Evolutionary conservation across 176 grass and related monocot genomes (phyloP).

Genomic region (Oryza brachyantha): DNA sequence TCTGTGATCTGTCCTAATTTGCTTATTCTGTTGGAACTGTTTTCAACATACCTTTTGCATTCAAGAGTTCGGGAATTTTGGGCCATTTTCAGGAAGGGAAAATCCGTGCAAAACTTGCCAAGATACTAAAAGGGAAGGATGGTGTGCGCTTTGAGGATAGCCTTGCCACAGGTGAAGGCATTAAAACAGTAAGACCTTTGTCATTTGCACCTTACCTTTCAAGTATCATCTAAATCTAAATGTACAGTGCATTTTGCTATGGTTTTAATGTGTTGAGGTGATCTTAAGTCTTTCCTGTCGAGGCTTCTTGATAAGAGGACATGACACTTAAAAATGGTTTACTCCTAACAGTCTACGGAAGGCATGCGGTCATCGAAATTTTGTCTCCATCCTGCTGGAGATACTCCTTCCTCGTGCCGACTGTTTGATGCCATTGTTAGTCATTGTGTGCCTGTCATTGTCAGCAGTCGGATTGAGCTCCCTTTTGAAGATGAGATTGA

Average conservation of each 20-base stretch:
- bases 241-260: not conserved
- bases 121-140: slow-evolving; percentile 77
- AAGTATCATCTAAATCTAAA: not conserved
- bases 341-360: slow-evolving; percentile 55
- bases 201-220: not conserved
- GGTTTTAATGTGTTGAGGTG: not conserved
- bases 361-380: slow-evolving; percentile 88
- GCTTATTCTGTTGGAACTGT: not conserved
- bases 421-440: slow-evolving; percentile 92
- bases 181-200: slow-evolving; percentile 65
- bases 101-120: slow-evolving; percentile 67
- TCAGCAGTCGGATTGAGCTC: slow-evolving; percentile 87
- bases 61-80: too few relatives aligned
- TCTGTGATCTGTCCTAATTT: slow-evolving; percentile 11
- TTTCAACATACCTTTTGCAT: not conserved
- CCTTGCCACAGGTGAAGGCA: slow-evolving; percentile 75
- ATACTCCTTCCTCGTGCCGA: slow-evolving; percentile 90
- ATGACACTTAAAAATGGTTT: slow-evolving; percentile 33
- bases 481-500: slow-evolving; percentile 95
- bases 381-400: slow-evolving; percentile 80
- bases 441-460: slow-evolving; percentile 89
- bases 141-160: slow-evolving; percentile 90
- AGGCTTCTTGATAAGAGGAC: slow-evolving; percentile 14
- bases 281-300: not conserved
- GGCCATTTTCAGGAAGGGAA: slow-evolving; percentile 88